Base-by-base conservation (phyloP, 1,139 yeast species). In the Pichiaceae sp. region DNA sequence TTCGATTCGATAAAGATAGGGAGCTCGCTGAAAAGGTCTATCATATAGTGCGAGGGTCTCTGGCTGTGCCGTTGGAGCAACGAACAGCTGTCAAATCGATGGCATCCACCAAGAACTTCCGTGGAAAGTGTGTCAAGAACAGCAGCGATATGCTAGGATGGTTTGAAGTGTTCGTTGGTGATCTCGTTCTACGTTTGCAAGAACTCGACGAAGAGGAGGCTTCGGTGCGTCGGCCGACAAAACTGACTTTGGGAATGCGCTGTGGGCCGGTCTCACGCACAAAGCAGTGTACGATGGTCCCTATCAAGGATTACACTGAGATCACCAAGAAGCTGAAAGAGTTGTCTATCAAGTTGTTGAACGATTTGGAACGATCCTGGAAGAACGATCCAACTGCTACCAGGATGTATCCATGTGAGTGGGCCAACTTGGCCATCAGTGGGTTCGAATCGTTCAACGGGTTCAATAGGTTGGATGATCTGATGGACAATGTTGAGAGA, bases 31-130 rank as follows among this genome's bases (percentile, higher is more conserved):
- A 53, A 6, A 70, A 67, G 38, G 51, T 86, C 3, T 78, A 66
- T 53, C 62, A 72, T 17, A 58, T 87, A 24, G 79, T 80, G 0
- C 63, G 87, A 29, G 98, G 97, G 0, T 56, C 66, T 16, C 67
- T 67, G 41, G 50, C 61, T 26, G 64, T 65, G 19, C 78, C 76
- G 31, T 61, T 91, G 8, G 64, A 70, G 12, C 65, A 72, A 16
- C 63, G 81, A 38, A 71, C 78, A 0, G 76, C 78, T 28, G 69
- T 84, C 17, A 86, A 87, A 52, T 80, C 95, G 1, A 87, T 91
- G 97, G 77, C 78, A 62, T 81, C 96, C 0, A 75, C 81, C 35
- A 91, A 91, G 53, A 85, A 87, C 49, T 79, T 91, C 54, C 58
- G 77, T 40, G 66, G 72, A 0, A 60, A 60, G n/a, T 72, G 82